phyloP scores from a whole-genome alignment of 768 basidiomycete genomes.

The Mycena vulgaris region DNA sequence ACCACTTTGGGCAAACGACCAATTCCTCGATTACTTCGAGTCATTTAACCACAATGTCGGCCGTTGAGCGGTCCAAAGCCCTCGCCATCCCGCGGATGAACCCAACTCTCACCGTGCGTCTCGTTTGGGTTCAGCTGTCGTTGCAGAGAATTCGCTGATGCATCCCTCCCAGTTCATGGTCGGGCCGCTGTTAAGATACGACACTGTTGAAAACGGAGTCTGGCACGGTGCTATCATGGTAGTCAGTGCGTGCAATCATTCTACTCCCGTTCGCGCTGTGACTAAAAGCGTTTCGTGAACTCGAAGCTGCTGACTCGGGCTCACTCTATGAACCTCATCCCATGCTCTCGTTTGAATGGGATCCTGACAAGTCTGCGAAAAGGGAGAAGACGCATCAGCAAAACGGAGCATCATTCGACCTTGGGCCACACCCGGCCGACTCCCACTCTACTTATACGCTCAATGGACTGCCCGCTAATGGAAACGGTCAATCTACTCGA shows the following conservation, averaged over 20 bases:
- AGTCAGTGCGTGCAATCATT: slow-evolving; percentile 77
- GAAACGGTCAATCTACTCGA: slow-evolving; percentile 39
- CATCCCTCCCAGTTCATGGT: slow-evolving; percentile 78
- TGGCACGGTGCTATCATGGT: slow-evolving; percentile 94
- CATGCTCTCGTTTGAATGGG: slow-evolving; percentile 79
- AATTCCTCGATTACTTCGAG: slow-evolving; percentile 53
- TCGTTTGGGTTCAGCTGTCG: background rate
- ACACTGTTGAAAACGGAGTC: slow-evolving; percentile 85
- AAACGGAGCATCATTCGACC: slow-evolving; percentile 61
- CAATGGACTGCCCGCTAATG: slow-evolving; percentile 33
- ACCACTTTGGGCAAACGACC: slow-evolving; percentile 39
- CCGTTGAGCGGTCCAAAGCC: slow-evolving; percentile 76
- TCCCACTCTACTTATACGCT: slow-evolving; percentile 67
- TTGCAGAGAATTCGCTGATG: background rate
- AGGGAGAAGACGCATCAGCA: slow-evolving; percentile 11
- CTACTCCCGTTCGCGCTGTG: slow-evolving; percentile 1
- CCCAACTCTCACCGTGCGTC: slow-evolving; percentile 78
- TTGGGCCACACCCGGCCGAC: slow-evolving; percentile 83
- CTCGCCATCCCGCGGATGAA: slow-evolving; percentile 77
- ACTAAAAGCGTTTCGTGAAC: slow-evolving; percentile 10
- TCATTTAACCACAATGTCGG: slow-evolving; percentile 65
- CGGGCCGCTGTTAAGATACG: slow-evolving; percentile 88
- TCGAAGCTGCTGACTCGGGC: slow-evolving; percentile 80
- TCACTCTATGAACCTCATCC: slow-evolving; percentile 86
- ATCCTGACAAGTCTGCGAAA: slow-evolving; percentile 60